Conservation (phyloP, 805 yeast genomes). For the Hanseniaspora pseudoguilliermondii region DNA sequence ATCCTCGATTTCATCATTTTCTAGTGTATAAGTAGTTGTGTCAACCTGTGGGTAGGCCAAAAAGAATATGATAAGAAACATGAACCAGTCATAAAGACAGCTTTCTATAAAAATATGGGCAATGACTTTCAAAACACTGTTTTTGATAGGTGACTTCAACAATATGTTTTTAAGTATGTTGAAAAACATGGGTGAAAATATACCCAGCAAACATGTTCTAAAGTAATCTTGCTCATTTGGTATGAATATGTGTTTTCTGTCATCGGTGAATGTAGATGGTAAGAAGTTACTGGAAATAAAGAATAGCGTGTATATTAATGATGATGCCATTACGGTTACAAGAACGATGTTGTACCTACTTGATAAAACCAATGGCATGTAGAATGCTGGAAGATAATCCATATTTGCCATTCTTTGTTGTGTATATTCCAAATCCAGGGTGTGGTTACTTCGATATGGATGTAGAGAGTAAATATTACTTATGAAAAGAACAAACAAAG, state of each 20-base stretch:
- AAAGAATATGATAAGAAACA: constrained; percentile 27
- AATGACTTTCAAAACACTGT: constrained; percentile 17
- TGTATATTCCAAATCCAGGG: not conserved
- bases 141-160: constrained; percentile 22
- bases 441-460: no score
- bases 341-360: constrained; percentile 20
- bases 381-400: constrained; percentile 24
- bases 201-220: constrained; percentile 28
- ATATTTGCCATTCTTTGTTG: constrained; percentile 21
- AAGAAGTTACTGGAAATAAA: constrained; percentile 20
- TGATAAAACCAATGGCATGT: constrained; percentile 28
- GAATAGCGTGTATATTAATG: constrained; percentile 17
- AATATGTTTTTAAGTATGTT: constrained; percentile 24
- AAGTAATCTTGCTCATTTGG: constrained; percentile 32
- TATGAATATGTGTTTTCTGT: constrained; percentile 19
- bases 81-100: constrained; percentile 28
- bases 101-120: constrained; percentile 24
- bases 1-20: not conserved
- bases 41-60: constrained; percentile 32
- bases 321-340: constrained; percentile 13
- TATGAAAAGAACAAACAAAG: no score
- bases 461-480: no score
- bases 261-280: constrained; percentile 17
- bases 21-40: not conserved
- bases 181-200: constrained; percentile 27